Percentiles rank a stretch among this genome's conserved stretches.
phyloP scores from a whole-genome alignment of 352 stramenopile species.

The Pythium aquatile region DNA sequence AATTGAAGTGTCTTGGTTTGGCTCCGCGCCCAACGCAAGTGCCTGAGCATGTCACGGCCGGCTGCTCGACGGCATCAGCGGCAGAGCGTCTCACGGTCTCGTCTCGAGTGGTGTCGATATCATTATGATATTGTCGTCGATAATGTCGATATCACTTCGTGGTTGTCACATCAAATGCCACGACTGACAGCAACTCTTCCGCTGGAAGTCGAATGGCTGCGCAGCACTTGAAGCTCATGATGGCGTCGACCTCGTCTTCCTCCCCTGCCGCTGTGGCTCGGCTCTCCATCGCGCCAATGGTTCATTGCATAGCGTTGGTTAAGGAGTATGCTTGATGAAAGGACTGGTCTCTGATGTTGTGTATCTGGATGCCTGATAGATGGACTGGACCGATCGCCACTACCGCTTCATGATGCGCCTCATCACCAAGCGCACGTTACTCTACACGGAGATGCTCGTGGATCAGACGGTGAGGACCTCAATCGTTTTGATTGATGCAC shows the following conservation, averaged over 20 bases:
- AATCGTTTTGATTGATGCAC: background rate
- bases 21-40: background rate
- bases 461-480: slow-evolving; percentile 87
- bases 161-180: background rate
- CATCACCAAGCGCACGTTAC: slow-evolving; percentile 90
- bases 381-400: slow-evolving; percentile 98
- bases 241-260: slow-evolving; percentile 13
- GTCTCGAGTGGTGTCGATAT: slow-evolving; percentile 7
- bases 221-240: slow-evolving; percentile 17
- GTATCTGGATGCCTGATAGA: slow-evolving; percentile 47
- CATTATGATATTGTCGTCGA: slow-evolving; percentile 13
- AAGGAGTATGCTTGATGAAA: background rate
- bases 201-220: slow-evolving; percentile 21
- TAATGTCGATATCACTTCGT: slow-evolving; percentile 17
- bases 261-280: slow-evolving; percentile 35
- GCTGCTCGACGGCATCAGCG: background rate
- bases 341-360: background rate
- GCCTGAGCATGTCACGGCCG: background rate
- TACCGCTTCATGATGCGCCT: slow-evolving; percentile 93
- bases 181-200: slow-evolving; percentile 11
- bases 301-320: slow-evolving; percentile 13
- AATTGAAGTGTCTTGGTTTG: background rate
- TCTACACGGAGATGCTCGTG: slow-evolving; percentile 99
- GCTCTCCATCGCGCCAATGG: slow-evolving; percentile 73
- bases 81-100: background rate